Percentiles rank a stretch among this genome's conserved stretches.
These are phyloP conservation scores for Argentina anserina DNA, from an alignment of 306 rosid genomes.

Conservation along the genomic window DNA sequence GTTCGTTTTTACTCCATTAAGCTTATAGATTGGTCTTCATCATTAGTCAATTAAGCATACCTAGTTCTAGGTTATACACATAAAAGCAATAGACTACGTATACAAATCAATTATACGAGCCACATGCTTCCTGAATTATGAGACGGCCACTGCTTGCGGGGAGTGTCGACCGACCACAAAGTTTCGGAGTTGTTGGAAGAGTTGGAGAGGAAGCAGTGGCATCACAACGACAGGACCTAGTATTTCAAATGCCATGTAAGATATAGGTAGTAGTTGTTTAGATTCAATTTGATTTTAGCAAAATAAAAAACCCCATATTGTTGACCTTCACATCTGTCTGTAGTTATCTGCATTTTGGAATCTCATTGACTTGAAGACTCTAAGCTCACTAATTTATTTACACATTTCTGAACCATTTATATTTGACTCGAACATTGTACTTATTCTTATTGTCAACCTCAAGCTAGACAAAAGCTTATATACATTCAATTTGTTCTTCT, in stretches of 20 bases:
- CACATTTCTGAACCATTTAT: not conserved
- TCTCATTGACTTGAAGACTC: conserved; percentile 43
- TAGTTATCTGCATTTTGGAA: conserved; percentile 28
- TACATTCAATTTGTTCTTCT: conserved; percentile 23
- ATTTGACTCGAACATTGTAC: not conserved
- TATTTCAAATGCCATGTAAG: conserved; percentile 32
- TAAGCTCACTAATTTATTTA: conserved; percentile 12
- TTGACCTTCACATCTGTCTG: conserved; percentile 49
- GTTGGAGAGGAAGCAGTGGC: conserved; percentile 35
- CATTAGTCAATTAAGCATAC: no score
- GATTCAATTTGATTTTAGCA: conserved; percentile 39
- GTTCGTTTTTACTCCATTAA: no score
- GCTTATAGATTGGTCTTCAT: no score
- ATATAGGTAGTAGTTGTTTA: conserved; percentile 37
- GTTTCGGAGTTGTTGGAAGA: conserved; percentile 27
- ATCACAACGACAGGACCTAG: conserved; percentile 35
- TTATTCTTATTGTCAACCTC: conserved; percentile 29
- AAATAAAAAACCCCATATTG: conserved; percentile 19
- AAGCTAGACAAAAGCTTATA: conserved; percentile 30
- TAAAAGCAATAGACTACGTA: not conserved
- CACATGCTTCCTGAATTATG: conserved; percentile 18
- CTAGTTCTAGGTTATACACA: not conserved
- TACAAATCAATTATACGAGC: not conserved
- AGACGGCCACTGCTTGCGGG: conserved; percentile 27
- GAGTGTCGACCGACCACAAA: conserved; percentile 23